Evolutionary conservation across 129 eudicot genomes (phyloP).

Genomic region (Chrysanthemum makinoi): DNA sequence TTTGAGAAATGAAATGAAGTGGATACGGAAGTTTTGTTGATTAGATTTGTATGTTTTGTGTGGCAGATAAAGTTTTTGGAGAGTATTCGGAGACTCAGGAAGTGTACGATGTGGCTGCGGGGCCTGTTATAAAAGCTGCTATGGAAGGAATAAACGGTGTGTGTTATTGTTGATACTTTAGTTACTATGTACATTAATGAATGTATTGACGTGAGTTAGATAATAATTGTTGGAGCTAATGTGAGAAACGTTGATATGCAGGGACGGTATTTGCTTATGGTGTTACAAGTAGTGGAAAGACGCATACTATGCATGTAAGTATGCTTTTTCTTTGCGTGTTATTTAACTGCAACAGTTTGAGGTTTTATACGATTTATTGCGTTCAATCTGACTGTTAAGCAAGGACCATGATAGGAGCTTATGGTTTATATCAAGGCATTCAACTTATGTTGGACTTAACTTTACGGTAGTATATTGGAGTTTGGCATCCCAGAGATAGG

Average conservation of each 20-base stretch:
- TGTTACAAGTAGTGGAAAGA: conserved; percentile 99
- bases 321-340: conserved; percentile 13
- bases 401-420: conserved; percentile 8
- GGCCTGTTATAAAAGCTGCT: conserved; percentile 92
- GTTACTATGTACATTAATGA: not conserved
- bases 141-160: conserved; percentile 98
- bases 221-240: conserved; percentile 19
- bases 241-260: conserved; percentile 35
- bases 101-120: conserved; percentile 94
- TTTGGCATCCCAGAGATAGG: conserved; percentile 12
- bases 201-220: not conserved
- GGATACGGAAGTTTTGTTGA: conserved; percentile 2
- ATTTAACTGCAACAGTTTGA: conserved; percentile 1
- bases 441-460: not conserved
- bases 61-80: conserved; percentile 88
- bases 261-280: conserved; percentile 99
- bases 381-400: conserved; percentile 8
- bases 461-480: not conserved
- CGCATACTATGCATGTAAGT: conserved; percentile 99
- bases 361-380: conserved; percentile 11
- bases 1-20: not conserved
- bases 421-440: conserved; percentile 9
- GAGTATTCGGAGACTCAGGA: conserved; percentile 71
- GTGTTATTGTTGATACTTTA: conserved; percentile 8
- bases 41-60: conserved; percentile 8